These are phyloP conservation scores for Metrosideros polymorpha DNA, from an alignment of 441 rosid genomes.

Conservation along the genomic window DNA sequence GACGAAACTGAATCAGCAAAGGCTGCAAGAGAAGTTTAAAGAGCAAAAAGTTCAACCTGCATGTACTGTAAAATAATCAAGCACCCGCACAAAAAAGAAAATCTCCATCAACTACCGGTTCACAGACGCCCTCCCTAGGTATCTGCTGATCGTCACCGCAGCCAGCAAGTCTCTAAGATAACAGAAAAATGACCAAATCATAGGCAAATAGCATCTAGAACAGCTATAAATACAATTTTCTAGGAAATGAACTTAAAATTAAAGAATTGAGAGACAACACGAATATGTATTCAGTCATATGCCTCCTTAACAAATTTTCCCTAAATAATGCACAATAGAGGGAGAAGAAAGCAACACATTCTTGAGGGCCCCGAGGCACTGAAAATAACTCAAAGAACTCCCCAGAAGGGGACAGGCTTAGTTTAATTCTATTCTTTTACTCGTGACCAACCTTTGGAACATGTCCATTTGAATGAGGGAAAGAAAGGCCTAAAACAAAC, in stretches of 20 bases:
- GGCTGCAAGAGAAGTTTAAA: conserved; percentile 34
- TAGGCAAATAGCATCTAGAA: neutral
- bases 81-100: neutral
- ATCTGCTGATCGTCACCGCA: neutral
- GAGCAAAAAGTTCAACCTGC: neutral
- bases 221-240: neutral
- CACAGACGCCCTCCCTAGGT: neutral
- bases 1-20: conserved; percentile 66
- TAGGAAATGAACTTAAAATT: neutral
- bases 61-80: neutral
- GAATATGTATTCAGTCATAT: neutral
- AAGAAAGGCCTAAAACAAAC: neutral
- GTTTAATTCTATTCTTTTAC: neutral
- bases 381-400: neutral
- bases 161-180: conserved; percentile 4
- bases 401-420: neutral
- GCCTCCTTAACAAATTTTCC: neutral
- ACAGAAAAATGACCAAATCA: neutral
- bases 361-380: neutral
- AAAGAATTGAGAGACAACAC: neutral
- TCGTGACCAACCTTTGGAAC: neutral
- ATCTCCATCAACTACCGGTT: conserved; percentile 20
- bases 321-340: neutral
- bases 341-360: neutral
- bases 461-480: neutral